phyloP scores from a whole-genome alignment of 1,139 yeast genomes.

The Suhomyces wounanorum region DNA sequence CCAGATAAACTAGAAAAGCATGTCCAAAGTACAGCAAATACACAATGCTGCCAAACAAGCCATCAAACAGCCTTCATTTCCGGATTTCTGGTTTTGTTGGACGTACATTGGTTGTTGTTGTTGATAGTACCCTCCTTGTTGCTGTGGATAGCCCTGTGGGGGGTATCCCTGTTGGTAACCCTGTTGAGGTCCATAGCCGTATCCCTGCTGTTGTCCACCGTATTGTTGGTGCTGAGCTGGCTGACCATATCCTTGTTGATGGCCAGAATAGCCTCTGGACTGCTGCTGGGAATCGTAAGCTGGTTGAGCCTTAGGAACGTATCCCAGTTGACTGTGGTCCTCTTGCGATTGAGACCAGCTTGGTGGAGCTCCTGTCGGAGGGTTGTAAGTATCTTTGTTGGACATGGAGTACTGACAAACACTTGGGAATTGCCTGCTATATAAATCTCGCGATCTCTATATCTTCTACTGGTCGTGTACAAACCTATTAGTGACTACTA shows the following conservation, averaged over 20 bases:
- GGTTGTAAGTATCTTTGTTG: slow-evolving; percentile 24
- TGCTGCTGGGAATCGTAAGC: slow-evolving; percentile 30
- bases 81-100: slow-evolving; percentile 51
- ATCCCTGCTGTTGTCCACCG: slow-evolving; percentile 23
- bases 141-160: slow-evolving; percentile 26
- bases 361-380: slow-evolving; percentile 54
- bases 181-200: slow-evolving; percentile 25
- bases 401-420: slow-evolving; percentile 3
- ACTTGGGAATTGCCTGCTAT: background rate
- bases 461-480: background rate
- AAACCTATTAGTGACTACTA: background rate
- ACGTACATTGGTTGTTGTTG: slow-evolving; percentile 69
- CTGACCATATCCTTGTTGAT: slow-evolving; percentile 37
- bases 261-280: slow-evolving; percentile 36
- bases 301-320: slow-evolving; percentile 42
- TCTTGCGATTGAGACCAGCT: slow-evolving; percentile 32
- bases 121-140: slow-evolving; percentile 28
- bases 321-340: slow-evolving; percentile 18
- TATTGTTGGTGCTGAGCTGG: slow-evolving; percentile 11
- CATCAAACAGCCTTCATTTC: slow-evolving; percentile 53
- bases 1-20: slow-evolving; percentile 46
- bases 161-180: slow-evolving; percentile 12
- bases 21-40: slow-evolving; percentile 72
- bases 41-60: slow-evolving; percentile 75
- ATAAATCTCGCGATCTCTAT: background rate